These are phyloP conservation scores for Plasmodium fragile DNA, from an alignment of 169 alveolate species.

Conservation along the genomic window DNA sequence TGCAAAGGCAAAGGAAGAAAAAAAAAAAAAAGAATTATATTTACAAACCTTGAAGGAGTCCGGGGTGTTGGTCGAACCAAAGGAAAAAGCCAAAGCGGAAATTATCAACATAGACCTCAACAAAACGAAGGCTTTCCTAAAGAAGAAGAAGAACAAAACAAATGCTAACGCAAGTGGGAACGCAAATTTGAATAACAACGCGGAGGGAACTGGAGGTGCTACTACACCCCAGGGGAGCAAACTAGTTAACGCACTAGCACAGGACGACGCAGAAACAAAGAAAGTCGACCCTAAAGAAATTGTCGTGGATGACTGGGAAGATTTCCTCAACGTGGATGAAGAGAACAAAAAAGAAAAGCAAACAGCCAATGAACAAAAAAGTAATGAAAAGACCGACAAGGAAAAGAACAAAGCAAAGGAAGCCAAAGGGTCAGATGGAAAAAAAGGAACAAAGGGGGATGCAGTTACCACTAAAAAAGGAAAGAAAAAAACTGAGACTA, in stretches of 20 bases:
- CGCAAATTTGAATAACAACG: not conserved
- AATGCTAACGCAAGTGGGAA: not conserved
- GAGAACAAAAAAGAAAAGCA: slow-evolving; percentile 46
- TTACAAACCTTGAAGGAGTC: slow-evolving; percentile 83
- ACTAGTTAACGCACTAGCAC: slow-evolving; percentile 12
- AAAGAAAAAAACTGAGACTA: not conserved
- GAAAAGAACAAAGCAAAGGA: slow-evolving; percentile 37
- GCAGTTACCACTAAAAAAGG: slow-evolving; percentile 13
- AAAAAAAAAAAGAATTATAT: slow-evolving; percentile 84
- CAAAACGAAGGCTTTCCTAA: slow-evolving; percentile 52
- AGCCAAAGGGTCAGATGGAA: not conserved
- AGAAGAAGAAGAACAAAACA: slow-evolving; percentile 47
- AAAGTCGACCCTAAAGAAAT: slow-evolving; percentile 7
- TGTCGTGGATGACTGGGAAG: slow-evolving; percentile 54
- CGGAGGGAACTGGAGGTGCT: not conserved
- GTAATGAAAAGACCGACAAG: slow-evolving; percentile 79
- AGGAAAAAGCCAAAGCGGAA: slow-evolving; percentile 73
- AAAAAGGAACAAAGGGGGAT: not conserved
- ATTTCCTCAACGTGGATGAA: slow-evolving; percentile 36
- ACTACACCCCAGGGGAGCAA: slow-evolving; percentile 9
- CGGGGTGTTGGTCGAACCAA: slow-evolving; percentile 74
- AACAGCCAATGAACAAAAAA: slow-evolving; percentile 38
- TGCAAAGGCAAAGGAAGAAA: slow-evolving; percentile 86
- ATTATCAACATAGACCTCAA: slow-evolving; percentile 27
- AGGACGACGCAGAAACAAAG: slow-evolving; percentile 52